Conservation (phyloP, 75 land plant species). For the Pinus albicaulis region DNA sequence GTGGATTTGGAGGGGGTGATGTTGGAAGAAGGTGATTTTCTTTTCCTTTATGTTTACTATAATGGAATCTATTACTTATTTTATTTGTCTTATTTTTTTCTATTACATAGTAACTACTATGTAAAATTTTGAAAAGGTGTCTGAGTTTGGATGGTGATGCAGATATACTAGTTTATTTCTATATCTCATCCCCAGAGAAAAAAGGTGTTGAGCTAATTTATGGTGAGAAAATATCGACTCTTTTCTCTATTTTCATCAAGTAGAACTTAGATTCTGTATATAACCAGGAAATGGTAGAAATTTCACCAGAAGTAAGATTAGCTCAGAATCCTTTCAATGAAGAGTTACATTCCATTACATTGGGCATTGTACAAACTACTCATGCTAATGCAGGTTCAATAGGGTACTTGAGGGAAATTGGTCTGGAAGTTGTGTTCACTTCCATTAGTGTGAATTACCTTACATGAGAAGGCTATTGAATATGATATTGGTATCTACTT, state of each 20-base stretch:
- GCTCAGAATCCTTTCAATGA: neutral
- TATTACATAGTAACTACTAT: neutral
- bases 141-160: slow-evolving; percentile 98
- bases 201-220: slow-evolving; percentile 67
- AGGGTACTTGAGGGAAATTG: slow-evolving; percentile 63
- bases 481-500: slow-evolving; percentile 96
- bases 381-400: slow-evolving; percentile 99
- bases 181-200: slow-evolving; percentile 13
- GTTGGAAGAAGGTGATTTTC: slow-evolving; percentile 53
- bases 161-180: slow-evolving; percentile 91
- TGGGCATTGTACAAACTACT: slow-evolving; percentile 95
- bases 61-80: neutral
- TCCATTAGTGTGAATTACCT: slow-evolving; percentile 91
- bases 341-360: slow-evolving; percentile 21
- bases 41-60: slow-evolving; percentile 9
- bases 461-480: slow-evolving; percentile 85
- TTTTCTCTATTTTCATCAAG: slow-evolving; percentile 78
- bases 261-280: slow-evolving; percentile 55
- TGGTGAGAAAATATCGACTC: slow-evolving; percentile 91
- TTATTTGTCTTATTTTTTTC: neutral
- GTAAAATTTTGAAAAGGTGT: slow-evolving; percentile 56
- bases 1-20: slow-evolving; percentile 58
- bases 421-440: slow-evolving; percentile 75
- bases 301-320: neutral
- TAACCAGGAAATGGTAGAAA: neutral